Percentiles rank a stretch among this genome's conserved stretches.
These are phyloP conservation scores for Exophiala lecanii-corni DNA, from an alignment of 2,329 filamentous ascomycete species.

Conservation along the genomic window DNA sequence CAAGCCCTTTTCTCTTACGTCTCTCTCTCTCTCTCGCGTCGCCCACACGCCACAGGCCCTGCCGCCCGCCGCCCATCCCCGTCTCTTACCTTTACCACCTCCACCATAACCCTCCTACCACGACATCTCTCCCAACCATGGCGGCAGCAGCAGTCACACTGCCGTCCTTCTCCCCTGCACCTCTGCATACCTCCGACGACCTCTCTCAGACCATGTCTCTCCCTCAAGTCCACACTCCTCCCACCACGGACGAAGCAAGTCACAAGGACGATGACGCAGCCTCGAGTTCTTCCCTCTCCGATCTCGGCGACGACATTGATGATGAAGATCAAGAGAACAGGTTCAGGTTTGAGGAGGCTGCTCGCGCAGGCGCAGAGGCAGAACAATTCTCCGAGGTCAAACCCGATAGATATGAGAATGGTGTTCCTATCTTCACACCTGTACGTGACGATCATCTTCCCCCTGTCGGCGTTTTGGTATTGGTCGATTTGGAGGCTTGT, in stretches of 20 bases:
- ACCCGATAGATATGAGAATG: conserved; percentile 82
- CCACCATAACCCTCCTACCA: background rate
- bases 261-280: conserved; percentile 41
- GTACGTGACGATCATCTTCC: conserved; percentile 42
- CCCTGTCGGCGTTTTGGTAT: background rate
- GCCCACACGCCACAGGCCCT: too few species aligned
- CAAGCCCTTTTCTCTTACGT: too few species aligned
- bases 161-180: conserved; percentile 25
- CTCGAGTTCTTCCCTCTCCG: conserved; percentile 30
- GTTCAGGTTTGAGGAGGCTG: conserved; percentile 27
- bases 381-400: conserved; percentile 72
- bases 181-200: conserved; percentile 15
- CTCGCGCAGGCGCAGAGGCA: conserved; percentile 36
- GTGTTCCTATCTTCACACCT: conserved; percentile 87
- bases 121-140: conserved; percentile 17
- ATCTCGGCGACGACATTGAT: conserved; percentile 24
- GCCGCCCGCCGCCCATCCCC: too few species aligned
- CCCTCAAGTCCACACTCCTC: conserved; percentile 26
- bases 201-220: conserved; percentile 11
- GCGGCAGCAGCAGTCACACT: conserved; percentile 24
- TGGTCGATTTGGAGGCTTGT: too few species aligned
- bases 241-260: conserved; percentile 27
- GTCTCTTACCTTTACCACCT: background rate
- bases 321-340: conserved; percentile 27
- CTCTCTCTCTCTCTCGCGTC: too few species aligned